Percentiles rank a stretch among this genome's conserved stretches.
Conservation (phyloP, 768 basidiomycete genomes). For the Rhizopogon vesiculosus region DNA sequence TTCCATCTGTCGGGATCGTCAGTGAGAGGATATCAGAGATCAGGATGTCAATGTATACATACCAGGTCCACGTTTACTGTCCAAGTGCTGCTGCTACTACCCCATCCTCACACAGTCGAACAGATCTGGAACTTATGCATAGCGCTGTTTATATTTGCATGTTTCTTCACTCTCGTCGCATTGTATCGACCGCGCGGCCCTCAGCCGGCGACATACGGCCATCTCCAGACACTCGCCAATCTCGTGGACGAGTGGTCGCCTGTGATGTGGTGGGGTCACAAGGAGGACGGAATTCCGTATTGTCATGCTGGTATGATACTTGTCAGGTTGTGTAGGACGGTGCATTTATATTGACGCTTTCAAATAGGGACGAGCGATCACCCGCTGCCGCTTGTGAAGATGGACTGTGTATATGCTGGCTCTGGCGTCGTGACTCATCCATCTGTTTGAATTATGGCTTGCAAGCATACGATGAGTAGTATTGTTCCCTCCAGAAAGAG, state of each 20-base stretch:
- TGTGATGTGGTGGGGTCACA: slow-evolving; percentile 18
- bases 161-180: slow-evolving; percentile 10
- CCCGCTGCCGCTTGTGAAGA: slow-evolving; percentile 15
- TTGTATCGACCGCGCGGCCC: background rate
- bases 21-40: background rate
- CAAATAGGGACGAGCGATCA: slow-evolving; percentile 18
- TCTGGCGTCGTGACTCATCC: background rate
- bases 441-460: background rate
- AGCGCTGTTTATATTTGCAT: slow-evolving; percentile 14
- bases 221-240: slow-evolving; percentile 13
- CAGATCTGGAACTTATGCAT: slow-evolving; percentile 25
- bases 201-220: slow-evolving; percentile 14
- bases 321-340: too few relatives aligned
- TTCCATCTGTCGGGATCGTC: slow-evolving; percentile 9
- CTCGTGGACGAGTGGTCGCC: slow-evolving; percentile 16
- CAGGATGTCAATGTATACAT: slow-evolving; percentile 21
- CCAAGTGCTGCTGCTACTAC: background rate
- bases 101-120: background rate
- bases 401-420: slow-evolving; percentile 15
- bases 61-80: slow-evolving; percentile 14
- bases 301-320: slow-evolving; percentile 3
- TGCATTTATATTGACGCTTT: slow-evolving; percentile 1
- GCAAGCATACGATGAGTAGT: too few relatives aligned
- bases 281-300: slow-evolving; percentile 7
- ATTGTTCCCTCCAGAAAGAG: too few relatives aligned